Base-by-base conservation (phyloP, 495 filamentous ascomycete genomes). In the Filosporella fistucella region DNA sequence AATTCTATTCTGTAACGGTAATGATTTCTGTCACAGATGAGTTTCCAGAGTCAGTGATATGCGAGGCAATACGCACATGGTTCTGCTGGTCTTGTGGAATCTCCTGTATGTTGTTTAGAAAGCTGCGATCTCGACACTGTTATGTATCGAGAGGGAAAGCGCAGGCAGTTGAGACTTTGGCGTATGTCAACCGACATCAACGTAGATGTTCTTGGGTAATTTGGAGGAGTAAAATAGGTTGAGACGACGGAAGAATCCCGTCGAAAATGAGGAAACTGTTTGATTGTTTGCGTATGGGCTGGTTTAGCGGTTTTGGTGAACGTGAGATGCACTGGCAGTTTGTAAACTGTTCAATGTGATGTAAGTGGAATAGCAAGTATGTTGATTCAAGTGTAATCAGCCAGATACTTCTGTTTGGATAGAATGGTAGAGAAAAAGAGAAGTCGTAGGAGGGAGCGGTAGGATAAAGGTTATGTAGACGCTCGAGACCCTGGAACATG, bases 171-270 rank as follows among this genome's bases (percentile, higher is more conserved):
- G 59, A 82, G 74, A 60, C 77, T 76, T 67, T 80, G 72, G 61
- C 82, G 81, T 61, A 80, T 68, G 68, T 83, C 80, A 82, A 81
- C 80, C 79, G 83, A 87, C 83, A 87, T 87, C 81, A 83, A 87
- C 77, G 52, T 62, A 33, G 42, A 49, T 40, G 21, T 49, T 47
- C 33, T 12, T 12, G 12, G 17, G 42, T 16, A 35, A 25, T 30
- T 45, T 51, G 43, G 24, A n/a, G n/a, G n/a, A n/a, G n/a, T n/a
- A n/a, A n/a, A 34, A 37, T 29, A 42, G 13, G 7, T 14, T 28
- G 29, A 41, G 21, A 38, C 11, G 20, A 36, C 22, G 26, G 33
- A 23, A 42, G 35, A 23, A n/a, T n/a, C n/a, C n/a, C n/a, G n/a
- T n/a, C n/a, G n/a, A n/a, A n/a, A n/a, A n/a, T n/a, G n/a, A n/a